Conservation (phyloP, 2,329 filamentous ascomycete species). For the Cercospora beticola region DNA sequence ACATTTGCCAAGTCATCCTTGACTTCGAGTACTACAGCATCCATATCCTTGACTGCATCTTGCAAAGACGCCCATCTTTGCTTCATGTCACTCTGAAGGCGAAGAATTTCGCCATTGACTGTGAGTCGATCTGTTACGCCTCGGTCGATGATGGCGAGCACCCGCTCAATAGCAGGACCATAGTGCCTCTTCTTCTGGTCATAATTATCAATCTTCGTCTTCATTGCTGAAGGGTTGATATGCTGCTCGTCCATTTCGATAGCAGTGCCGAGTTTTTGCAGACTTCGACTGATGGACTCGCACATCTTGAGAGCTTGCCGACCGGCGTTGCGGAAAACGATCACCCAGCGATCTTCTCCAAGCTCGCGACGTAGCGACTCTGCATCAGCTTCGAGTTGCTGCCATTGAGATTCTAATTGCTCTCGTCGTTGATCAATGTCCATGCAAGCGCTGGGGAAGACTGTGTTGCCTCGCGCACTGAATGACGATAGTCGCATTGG, state of each 20-base stretch:
- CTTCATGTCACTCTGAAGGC: conserved; percentile 81
- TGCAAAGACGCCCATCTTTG: conserved; percentile 77
- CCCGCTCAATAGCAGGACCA: conserved; percentile 85
- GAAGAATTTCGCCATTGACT: conserved; percentile 90
- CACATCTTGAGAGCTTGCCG: conserved; percentile 95
- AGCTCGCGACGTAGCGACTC: conserved; percentile 86
- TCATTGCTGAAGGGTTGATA: conserved; percentile 66
- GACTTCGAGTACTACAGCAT: conserved; percentile 71
- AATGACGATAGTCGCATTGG: conserved; percentile 93
- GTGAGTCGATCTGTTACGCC: conserved; percentile 95
- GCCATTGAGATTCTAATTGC: conserved; percentile 79
- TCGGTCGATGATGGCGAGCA: conserved; percentile 88
- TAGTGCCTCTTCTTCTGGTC: conserved; percentile 95
- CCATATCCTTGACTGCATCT: conserved; percentile 73
- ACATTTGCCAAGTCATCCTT: conserved; percentile 36
- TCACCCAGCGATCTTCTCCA: conserved; percentile 92
- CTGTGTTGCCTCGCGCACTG: conserved; percentile 68
- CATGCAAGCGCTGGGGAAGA: conserved; percentile 87
- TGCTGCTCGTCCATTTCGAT: conserved; percentile 73
- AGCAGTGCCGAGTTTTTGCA: conserved; percentile 76
- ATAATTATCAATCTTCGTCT: conserved; percentile 87
- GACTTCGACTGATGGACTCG: conserved; percentile 86
- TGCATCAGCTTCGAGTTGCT: conserved; percentile 83
- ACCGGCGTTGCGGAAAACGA: conserved; percentile 91
- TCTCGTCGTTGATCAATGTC: conserved; percentile 76